Evolutionary conservation across 768 basidiomycete species (phyloP).

Genomic region (Lentinus tigrinus): DNA sequence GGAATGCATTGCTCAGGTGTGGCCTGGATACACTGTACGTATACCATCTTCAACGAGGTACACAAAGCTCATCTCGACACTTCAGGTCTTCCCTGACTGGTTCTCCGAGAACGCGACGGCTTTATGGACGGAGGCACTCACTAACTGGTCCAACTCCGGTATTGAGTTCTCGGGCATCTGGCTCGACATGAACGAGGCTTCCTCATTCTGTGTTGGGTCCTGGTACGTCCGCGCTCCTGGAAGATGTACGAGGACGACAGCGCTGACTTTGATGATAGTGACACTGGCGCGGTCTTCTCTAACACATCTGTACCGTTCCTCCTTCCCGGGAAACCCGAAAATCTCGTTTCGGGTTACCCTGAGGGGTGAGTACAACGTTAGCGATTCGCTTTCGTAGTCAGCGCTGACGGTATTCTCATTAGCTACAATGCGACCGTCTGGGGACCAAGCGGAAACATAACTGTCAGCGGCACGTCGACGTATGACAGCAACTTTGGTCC

Average conservation of each 20-base stretch:
- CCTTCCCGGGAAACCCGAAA: slow-evolving; percentile 57
- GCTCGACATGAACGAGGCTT: slow-evolving; percentile 78
- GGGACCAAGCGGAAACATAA: slow-evolving; percentile 74
- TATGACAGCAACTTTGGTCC: slow-evolving; percentile 44
- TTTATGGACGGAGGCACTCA: slow-evolving; percentile 33
- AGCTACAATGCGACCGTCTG: slow-evolving; percentile 63
- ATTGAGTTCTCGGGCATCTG: slow-evolving; percentile 70
- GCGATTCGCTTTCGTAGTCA: background rate
- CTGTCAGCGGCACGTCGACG: slow-evolving; percentile 60
- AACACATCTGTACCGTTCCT: slow-evolving; percentile 54
- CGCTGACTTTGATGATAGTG: background rate
- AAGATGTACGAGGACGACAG: slow-evolving; percentile 13
- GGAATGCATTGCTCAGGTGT: slow-evolving; percentile 71
- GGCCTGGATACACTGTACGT: slow-evolving; percentile 70
- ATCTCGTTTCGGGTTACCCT: slow-evolving; percentile 55
- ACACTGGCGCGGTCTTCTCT: slow-evolving; percentile 47
- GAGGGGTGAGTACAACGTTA: slow-evolving; percentile 51
- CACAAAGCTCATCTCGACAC: no score
- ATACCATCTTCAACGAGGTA: no score
- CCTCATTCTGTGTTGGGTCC: no score
- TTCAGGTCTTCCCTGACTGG: slow-evolving; percentile 45
- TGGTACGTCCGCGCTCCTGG: slow-evolving; percentile 38
- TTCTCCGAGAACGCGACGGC: slow-evolving; percentile 51
- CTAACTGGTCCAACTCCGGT: slow-evolving; percentile 44
- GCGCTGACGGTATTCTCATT: slow-evolving; percentile 29